Evolutionary conservation across 139 green algal species (phyloP).

Genomic region (Eudorina sp.): DNA sequence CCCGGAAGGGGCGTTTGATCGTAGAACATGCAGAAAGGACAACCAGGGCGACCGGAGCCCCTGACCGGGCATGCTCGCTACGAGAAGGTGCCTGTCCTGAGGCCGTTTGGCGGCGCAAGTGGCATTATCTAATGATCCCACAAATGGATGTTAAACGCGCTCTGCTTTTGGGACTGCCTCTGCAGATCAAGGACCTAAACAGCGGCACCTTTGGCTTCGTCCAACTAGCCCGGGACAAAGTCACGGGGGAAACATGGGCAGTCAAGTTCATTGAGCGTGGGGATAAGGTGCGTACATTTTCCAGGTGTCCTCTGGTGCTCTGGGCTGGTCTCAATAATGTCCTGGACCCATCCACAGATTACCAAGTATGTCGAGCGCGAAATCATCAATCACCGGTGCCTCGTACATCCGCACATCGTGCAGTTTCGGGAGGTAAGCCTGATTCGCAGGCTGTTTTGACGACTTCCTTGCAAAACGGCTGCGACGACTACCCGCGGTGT

Average conservation of each 20-base stretch:
- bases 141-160: too few species aligned
- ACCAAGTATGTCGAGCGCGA: slow-evolving; percentile 98
- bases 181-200: slow-evolving; percentile 69
- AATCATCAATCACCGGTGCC: slow-evolving; percentile 95
- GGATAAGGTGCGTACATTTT: slow-evolving; percentile 57
- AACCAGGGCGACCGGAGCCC: slow-evolving; percentile 54
- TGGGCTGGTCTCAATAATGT: neutral
- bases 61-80: slow-evolving; percentile 67
- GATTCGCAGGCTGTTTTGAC: neutral
- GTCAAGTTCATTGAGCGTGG: slow-evolving; percentile 79
- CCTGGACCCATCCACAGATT: slow-evolving; percentile 65
- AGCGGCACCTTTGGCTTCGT: slow-evolving; percentile 95
- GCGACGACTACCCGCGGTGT: too few species aligned
- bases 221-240: slow-evolving; percentile 81
- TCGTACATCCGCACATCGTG: slow-evolving; percentile 98
- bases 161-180: neutral
- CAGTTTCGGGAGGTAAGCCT: slow-evolving; percentile 72
- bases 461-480: too few species aligned
- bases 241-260: slow-evolving; percentile 79
- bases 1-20: neutral
- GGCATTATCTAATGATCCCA: too few species aligned
- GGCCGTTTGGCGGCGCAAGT: neutral
- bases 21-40: slow-evolving; percentile 7
- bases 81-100: slow-evolving; percentile 60
- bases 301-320: neutral